Evolutionary conservation across 495 filamentous ascomycete species (phyloP).

Genomic region (Talaromyces thailandensis): DNA sequence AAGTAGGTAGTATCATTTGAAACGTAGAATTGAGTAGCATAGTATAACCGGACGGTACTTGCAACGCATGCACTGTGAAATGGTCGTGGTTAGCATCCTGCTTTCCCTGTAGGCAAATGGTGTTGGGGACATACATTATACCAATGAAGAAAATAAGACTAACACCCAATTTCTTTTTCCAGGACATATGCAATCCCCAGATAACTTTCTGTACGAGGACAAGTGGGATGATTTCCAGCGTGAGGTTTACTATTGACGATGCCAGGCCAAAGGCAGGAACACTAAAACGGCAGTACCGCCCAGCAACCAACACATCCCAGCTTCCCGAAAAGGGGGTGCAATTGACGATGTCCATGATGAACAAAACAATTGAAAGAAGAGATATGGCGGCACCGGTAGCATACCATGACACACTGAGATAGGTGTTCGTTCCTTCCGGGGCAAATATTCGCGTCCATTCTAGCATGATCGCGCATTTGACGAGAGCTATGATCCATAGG

Average conservation of each 20-base stretch:
- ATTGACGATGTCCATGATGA: neutral
- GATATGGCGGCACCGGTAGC: neutral
- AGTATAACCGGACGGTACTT: neutral
- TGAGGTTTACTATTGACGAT: neutral
- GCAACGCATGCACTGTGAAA: neutral
- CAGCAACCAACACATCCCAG: neutral
- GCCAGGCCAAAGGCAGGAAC: neutral
- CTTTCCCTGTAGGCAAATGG: neutral
- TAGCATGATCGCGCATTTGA: conserved; percentile 16
- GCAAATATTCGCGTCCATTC: conserved; percentile 19
- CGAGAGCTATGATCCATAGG: conserved; percentile 9
- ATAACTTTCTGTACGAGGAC: conserved; percentile 16
- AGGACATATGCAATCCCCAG: conserved; percentile 16
- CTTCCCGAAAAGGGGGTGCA: neutral
- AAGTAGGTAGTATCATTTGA: neutral
- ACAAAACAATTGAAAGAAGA: neutral
- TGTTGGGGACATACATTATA: conserved; percentile 9
- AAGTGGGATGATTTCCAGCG: conserved; percentile 2
- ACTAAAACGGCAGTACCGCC: neutral
- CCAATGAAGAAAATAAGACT: conserved; percentile 16
- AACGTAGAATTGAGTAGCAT: neutral
- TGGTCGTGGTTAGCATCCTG: neutral
- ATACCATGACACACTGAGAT: neutral
- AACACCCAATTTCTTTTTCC: conserved; percentile 13
- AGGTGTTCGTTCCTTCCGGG: conserved; percentile 1